phyloP scores from a whole-genome alignment of 805 yeast genomes.

The Wickerhamiella azymoides region DNA sequence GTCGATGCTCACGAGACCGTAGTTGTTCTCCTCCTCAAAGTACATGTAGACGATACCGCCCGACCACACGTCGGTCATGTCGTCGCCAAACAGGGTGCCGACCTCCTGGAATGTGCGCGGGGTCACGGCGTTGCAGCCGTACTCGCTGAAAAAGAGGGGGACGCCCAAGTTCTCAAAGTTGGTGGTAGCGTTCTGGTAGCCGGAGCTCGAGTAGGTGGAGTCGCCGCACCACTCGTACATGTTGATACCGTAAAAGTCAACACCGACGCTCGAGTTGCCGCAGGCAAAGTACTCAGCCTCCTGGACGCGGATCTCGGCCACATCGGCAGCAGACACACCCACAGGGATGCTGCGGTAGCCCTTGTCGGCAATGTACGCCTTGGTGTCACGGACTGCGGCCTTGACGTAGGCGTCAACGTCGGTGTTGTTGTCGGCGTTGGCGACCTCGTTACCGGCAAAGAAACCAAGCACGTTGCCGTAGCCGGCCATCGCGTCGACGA shows the following conservation, averaged over 20 bases:
- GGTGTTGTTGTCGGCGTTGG: conserved; percentile 68
- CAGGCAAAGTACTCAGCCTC: conserved; percentile 80
- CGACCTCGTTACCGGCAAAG: conserved; percentile 96
- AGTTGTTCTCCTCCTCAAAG: conserved; percentile 68
- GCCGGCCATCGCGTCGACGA: conserved; percentile 60
- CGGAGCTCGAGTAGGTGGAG: conserved; percentile 45
- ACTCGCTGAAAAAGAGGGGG: conserved; percentile 78
- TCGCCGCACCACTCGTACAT: conserved; percentile 83
- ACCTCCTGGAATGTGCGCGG: conserved; percentile 76
- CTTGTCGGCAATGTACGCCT: conserved; percentile 51
- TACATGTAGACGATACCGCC: conserved; percentile 93
- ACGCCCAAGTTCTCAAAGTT: conserved; percentile 61
- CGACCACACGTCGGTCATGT: conserved; percentile 85
- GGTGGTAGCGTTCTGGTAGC: conserved; percentile 55
- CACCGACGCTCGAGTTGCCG: conserved; percentile 43
- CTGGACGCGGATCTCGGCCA: conserved; percentile 58
- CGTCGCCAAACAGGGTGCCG: conserved; percentile 43
- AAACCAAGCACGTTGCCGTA: conserved; percentile 81
- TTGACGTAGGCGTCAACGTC: conserved; percentile 88
- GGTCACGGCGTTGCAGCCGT: conserved; percentile 62
- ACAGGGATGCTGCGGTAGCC: conserved; percentile 73
- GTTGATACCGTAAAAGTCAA: conserved; percentile 73
- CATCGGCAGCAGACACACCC: conserved; percentile 90
- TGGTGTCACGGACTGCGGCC: conserved; percentile 88
- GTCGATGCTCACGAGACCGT: conserved; percentile 58